phyloP scores from a whole-genome alignment of 2,329 filamentous ascomycete genomes.

The Blumeriella jaapii region DNA sequence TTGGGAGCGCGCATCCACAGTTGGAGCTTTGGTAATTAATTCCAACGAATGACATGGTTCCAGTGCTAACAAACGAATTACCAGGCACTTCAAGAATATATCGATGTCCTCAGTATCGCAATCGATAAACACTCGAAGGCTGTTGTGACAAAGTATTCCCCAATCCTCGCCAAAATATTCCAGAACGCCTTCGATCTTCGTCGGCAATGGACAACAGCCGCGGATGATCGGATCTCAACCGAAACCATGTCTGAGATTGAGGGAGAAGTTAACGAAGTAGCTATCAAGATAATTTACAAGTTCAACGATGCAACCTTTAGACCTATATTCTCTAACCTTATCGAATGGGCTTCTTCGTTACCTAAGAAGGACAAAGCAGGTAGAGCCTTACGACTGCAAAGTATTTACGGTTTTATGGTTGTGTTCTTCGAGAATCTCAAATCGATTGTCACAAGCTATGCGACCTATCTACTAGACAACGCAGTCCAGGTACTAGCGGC shows the following conservation, averaged over 20 bases:
- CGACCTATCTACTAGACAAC: conserved; percentile 71
- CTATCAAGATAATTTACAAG: conserved; percentile 89
- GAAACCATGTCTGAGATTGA: conserved; percentile 50
- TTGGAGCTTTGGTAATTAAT: conserved; percentile 48
- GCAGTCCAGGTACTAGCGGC: conserved; percentile 50
- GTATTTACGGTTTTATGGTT: conserved; percentile 70
- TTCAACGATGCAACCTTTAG: conserved; percentile 90
- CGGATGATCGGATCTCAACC: conserved; percentile 31
- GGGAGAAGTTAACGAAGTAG: conserved; percentile 52
- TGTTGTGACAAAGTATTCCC: conserved; percentile 63
- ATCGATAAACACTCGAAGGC: conserved; percentile 72
- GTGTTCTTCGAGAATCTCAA: conserved; percentile 77
- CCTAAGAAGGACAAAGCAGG: conserved; percentile 50
- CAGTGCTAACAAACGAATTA: conserved; percentile 13
- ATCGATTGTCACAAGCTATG: conserved; percentile 89
- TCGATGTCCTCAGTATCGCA: conserved; percentile 57
- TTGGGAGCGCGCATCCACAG: conserved; percentile 52
- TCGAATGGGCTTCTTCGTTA: conserved; percentile 62
- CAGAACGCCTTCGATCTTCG: conserved; percentile 53
- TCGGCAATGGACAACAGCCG: conserved; percentile 38
- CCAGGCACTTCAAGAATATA: conserved; percentile 54
- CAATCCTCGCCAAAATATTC: conserved; percentile 55
- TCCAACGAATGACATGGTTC: neutral
- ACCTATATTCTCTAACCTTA: conserved; percentile 76
- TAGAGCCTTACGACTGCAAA: conserved; percentile 53